Evolutionary conservation across 345 rosid genomes (phyloP).

Genomic region (Pistacia integerrima): DNA sequence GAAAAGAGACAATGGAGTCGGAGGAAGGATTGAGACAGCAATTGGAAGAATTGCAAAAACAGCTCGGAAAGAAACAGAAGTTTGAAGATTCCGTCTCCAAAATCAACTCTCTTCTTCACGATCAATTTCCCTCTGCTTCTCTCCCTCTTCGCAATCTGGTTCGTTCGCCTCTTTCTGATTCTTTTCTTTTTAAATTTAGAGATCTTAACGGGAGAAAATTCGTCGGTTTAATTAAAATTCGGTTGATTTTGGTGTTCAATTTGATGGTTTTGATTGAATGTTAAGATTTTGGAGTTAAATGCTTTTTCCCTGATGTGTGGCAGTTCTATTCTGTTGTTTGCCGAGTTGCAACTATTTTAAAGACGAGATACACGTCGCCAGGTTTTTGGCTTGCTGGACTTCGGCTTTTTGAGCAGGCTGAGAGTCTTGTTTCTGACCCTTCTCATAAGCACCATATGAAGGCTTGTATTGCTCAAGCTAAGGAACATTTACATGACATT

Average conservation of each 20-base stretch:
- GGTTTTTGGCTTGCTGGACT: conserved; percentile 89
- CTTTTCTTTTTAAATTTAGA: neutral
- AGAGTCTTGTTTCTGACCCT: conserved; percentile 48
- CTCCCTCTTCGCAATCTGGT: conserved; percentile 67
- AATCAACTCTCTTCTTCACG: conserved; percentile 52
- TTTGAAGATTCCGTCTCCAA: conserved; percentile 27
- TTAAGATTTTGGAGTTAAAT: neutral
- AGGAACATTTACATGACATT: conserved; percentile 52
- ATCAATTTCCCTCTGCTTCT: conserved; percentile 60
- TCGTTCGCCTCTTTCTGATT: neutral
- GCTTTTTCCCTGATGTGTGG: conserved; percentile 3
- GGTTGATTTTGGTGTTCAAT: neutral
- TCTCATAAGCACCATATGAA: conserved; percentile 67
- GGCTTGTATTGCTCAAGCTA: conserved; percentile 68
- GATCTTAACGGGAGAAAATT: neutral
- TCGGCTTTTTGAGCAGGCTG: conserved; percentile 66
- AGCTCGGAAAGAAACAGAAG: neutral
- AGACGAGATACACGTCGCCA: conserved; percentile 79
- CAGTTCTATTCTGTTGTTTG: conserved; percentile 78
- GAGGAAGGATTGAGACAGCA: too few relatives aligned
- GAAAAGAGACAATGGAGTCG: too few relatives aligned
- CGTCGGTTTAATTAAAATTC: too few relatives aligned
- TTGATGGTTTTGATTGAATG: neutral
- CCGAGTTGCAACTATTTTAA: conserved; percentile 79
- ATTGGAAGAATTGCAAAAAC: conserved; percentile 52